Base-by-base conservation (phyloP, 2,329 filamentous ascomycete genomes). In the Tolypocladium tundrense region DNA sequence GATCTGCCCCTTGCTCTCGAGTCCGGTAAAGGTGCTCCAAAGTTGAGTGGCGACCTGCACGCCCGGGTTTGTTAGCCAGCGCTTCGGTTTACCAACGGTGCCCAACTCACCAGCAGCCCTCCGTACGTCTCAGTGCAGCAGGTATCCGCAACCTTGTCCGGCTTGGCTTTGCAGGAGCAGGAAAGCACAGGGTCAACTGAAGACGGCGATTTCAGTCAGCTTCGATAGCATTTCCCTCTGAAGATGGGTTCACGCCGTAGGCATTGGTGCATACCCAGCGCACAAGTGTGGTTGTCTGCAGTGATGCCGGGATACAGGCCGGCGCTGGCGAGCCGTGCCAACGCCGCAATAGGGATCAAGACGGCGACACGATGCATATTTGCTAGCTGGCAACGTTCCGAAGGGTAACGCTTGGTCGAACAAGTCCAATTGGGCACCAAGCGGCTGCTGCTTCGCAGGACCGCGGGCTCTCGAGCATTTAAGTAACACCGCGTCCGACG, bases 111-210 rank as follows among this genome's bases (percentile, higher is more conserved):
- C 39, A 87, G 66, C 6, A 88, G 74, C 4, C 85, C 85, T 35
- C 85, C 85, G 63, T 75, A 87, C 0, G 85, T 87, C 72, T 88
- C 85, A 19, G 77, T 76, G 64, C 85, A 88, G 75, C 85, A 88
- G 1, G 79, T 79, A 65, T 88, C 84, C 14, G 45, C 48, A 40
- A 82, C 79, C 56, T 73, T 67, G 40, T 64, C 69, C 1, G 73
- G 75, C 31, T 71, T 69, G 7, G 78, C 79, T 1, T 70, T 66
- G 24, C 69, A 63, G 1, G 78, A 80, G 70, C 81, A 83, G 1
- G 80, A 84, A 39, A 79, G 71, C 31, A 67, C 57, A 0, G 64
- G 65, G 0, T 64, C 58, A n/a, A 55, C 63, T 65, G 50, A 19
- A 19, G 11, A 21, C 11, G 24, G 11, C 42, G 19, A n/a, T 21